phyloP scores from a whole-genome alignment of 305 asterid species.

The Fraxinus baroniana region DNA sequence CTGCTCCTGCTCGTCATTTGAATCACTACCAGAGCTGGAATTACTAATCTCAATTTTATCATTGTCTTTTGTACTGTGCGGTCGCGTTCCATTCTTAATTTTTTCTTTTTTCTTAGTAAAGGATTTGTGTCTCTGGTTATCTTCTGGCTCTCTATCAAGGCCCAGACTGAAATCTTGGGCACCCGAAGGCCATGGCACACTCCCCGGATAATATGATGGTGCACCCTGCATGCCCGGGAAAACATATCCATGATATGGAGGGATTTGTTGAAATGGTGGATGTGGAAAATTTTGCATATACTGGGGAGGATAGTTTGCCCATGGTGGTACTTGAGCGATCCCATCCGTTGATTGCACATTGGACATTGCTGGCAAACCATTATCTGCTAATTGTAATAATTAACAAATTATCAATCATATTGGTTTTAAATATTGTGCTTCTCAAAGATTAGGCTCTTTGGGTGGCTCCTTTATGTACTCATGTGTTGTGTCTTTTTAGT shows the following conservation, averaged over 20 bases:
- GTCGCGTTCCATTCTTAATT: conserved; percentile 17
- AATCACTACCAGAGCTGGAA: conserved; percentile 36
- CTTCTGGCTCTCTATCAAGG: conserved; percentile 30
- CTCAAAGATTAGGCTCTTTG: neutral
- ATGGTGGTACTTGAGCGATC: conserved; percentile 45
- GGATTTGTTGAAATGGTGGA: conserved; percentile 51
- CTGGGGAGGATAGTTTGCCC: conserved; percentile 46
- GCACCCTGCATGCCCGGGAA: conserved; percentile 58
- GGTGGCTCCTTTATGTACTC: neutral
- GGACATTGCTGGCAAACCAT: conserved; percentile 36
- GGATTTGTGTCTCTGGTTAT: conserved; percentile 30
- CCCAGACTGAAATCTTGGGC: conserved; percentile 37
- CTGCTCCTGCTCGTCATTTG: conserved; percentile 37
- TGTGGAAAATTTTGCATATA: conserved; percentile 65
- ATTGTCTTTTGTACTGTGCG: conserved; percentile 9
- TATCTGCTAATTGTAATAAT: conserved; percentile 39
- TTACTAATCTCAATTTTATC: conserved; percentile 26
- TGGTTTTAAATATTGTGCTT: neutral
- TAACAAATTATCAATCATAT: conserved; percentile 11
- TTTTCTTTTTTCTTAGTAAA: conserved; percentile 36
- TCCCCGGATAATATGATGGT: conserved; percentile 50
- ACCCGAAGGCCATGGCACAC: conserved; percentile 46
- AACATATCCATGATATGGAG: conserved; percentile 54
- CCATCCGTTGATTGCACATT: conserved; percentile 48
- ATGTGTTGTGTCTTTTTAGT: neutral